Base-by-base conservation (phyloP, 371 early-diverging fungal species). In the Parasitella parasitica region DNA sequence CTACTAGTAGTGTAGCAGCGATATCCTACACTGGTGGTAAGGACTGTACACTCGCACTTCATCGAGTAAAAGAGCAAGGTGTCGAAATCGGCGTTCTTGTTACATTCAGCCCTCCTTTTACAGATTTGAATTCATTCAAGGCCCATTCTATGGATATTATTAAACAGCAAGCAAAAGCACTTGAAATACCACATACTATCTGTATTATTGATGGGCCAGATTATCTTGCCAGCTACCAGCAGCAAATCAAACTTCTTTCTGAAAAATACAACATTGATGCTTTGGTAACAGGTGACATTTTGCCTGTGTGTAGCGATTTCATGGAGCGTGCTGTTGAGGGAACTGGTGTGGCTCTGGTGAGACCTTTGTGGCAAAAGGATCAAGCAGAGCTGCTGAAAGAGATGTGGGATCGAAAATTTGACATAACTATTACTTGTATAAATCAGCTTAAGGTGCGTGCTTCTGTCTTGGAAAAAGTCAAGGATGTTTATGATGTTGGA, bases 11-110 rank as follows among this genome's bases (percentile, higher is more conserved):
- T n/a, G n/a, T 59, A 9, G 82, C 80, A 1, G 85, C 81, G 6
- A 57, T 86, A 18, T 78, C 80, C 37, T 84, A 80, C 67, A 86
- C 85, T 3, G 86, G 84, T 28, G 85, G 85, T 41, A 86, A 86
- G 69, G 86, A 86, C 62, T 83, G 80, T 37, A 76, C 78, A 22
- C 59, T 86, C 37, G 77, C 85, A 15, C 55, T 85, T 35, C 73
- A 73, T 55, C 60, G 82, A 20, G 72, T 82, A 0, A 69, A 67
- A 39, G 57, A 70, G 1, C 70, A 66, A n/a, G 70, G 65, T 6
- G 70, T 71, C 26, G 66, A 75, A n/a, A 68, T 80, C 0, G 74
- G 72, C 2, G 66, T 81, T 0, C 70, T 84, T 2, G 81, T 86
- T 16, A 81, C 83, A 5, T 86, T 86, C 66, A 75, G 67, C 4